phyloP scores from a whole-genome alignment of 805 yeast genomes.

The Yarrowia bubula region DNA sequence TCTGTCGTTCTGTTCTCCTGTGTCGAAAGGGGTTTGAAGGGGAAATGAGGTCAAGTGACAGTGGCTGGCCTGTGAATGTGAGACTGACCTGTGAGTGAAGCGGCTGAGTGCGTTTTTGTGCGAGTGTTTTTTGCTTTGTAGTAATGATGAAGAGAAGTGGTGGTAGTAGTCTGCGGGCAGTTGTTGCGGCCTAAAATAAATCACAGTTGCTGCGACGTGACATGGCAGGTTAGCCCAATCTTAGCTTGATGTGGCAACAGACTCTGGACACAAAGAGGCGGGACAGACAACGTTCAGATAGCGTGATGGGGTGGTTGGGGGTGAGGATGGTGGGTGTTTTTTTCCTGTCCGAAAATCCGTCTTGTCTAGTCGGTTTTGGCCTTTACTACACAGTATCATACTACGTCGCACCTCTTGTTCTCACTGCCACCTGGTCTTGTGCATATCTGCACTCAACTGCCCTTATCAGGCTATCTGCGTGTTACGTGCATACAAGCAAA shows the following conservation, averaged over 20 bases:
- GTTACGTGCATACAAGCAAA: neutral
- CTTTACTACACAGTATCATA: too few relatives aligned
- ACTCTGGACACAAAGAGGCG: slow-evolving; percentile 13
- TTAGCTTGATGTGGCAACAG: slow-evolving; percentile 24
- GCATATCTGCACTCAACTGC: slow-evolving; percentile 15
- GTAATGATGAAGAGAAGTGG: too few relatives aligned
- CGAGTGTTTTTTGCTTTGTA: neutral
- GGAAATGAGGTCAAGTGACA: slow-evolving; percentile 18
- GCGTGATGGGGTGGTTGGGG: slow-evolving; percentile 1
- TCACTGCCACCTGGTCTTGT: slow-evolving; percentile 17
- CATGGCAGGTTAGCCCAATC: slow-evolving; percentile 16
- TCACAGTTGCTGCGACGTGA: slow-evolving; percentile 23
- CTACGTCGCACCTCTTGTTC: too few relatives aligned
- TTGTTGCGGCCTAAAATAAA: neutral
- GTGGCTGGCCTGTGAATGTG: neutral
- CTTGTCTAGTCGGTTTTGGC: too few relatives aligned
- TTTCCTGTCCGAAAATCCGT: too few relatives aligned
- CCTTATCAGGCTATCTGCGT: slow-evolving; percentile 25
- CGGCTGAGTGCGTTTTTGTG: neutral
- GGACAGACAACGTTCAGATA: slow-evolving; percentile 16
- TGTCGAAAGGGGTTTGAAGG: too few relatives aligned
- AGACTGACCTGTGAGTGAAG: neutral
- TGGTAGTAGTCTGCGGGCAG: too few relatives aligned
- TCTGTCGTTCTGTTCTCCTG: neutral
- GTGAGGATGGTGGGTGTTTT: too few relatives aligned